A percentile compares a stretch with the other conserved stretches of the same genome.
phyloP scores from a whole-genome alignment of 176 grass and related monocot species.

The Cenchrus americanus region DNA sequence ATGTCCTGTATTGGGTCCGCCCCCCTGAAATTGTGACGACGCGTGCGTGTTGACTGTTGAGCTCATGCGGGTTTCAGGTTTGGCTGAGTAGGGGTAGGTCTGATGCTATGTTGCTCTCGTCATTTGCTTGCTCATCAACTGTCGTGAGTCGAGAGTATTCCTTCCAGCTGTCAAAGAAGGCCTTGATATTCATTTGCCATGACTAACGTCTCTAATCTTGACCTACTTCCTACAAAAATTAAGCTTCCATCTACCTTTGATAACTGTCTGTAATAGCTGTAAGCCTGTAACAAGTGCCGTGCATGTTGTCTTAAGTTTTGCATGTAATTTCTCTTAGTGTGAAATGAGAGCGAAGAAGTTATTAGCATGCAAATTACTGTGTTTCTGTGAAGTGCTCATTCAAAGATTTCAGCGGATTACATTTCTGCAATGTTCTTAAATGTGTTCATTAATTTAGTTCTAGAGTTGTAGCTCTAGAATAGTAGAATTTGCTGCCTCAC shows the following conservation, averaged over 20 bases:
- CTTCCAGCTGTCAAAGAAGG: background rate
- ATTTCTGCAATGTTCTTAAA: conserved; percentile 14
- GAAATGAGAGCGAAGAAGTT: conserved; percentile 11
- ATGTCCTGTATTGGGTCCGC: too few species aligned
- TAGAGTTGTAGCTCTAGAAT: background rate
- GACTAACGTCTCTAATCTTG: background rate
- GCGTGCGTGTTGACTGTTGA: background rate
- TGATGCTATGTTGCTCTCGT: background rate
- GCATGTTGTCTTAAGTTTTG: background rate
- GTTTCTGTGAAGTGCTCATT: background rate
- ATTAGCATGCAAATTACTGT: background rate
- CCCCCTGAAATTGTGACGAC: background rate
- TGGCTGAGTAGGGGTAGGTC: background rate
- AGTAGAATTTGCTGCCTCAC: background rate
- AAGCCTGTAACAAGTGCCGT: background rate
- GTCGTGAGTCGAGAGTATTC: background rate
- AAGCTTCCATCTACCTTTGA: background rate
- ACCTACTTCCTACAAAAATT: background rate
- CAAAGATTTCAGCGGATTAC: background rate
- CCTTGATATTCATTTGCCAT: background rate
- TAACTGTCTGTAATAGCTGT: background rate
- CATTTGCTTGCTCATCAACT: background rate
- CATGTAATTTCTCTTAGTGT: background rate
- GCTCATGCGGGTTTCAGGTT: background rate
- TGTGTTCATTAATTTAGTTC: conserved; percentile 2